A percentile compares a stretch with the other conserved stretches of the same genome.
Evolutionary conservation across 352 stramenopile species (phyloP).

Genomic region (Bremia lactucae): DNA sequence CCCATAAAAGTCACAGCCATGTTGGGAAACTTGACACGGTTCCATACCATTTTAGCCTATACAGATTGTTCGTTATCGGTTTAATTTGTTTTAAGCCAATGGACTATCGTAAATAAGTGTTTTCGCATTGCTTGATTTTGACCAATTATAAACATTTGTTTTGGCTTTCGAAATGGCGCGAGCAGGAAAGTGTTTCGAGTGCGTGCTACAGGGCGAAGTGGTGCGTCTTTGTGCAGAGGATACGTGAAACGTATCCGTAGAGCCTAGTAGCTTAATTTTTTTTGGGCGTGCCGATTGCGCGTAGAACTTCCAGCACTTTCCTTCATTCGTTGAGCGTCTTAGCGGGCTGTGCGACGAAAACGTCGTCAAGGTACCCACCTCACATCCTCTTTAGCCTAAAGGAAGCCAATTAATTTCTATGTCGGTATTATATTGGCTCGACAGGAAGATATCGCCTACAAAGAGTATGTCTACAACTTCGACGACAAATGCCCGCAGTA

Average conservation of each 20-base stretch:
- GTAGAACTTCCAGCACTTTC: slow-evolving; percentile 77
- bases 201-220: slow-evolving; percentile 73
- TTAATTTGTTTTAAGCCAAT: slow-evolving; percentile 13
- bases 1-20: slow-evolving; percentile 83
- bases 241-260: neutral
- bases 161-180: slow-evolving; percentile 32
- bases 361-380: slow-evolving; percentile 51
- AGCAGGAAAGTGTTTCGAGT: slow-evolving; percentile 72
- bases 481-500: slow-evolving; percentile 82
- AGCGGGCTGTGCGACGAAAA: slow-evolving; percentile 65
- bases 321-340: slow-evolving; percentile 71
- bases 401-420: neutral
- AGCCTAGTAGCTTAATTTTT: neutral
- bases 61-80: slow-evolving; percentile 6
- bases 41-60: slow-evolving; percentile 64
- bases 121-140: slow-evolving; percentile 6
- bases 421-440: neutral
- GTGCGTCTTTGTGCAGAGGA: slow-evolving; percentile 17
- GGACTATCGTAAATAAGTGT: slow-evolving; percentile 2
- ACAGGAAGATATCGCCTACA: slow-evolving; percentile 80
- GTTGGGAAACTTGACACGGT: slow-evolving; percentile 78
- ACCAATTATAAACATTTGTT: slow-evolving; percentile 9
- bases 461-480: slow-evolving; percentile 86
- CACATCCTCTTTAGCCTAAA: neutral
- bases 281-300: neutral